Conservation (phyloP, 1,139 yeast species). For the Chernovozyma sophiae-reginae region DNA sequence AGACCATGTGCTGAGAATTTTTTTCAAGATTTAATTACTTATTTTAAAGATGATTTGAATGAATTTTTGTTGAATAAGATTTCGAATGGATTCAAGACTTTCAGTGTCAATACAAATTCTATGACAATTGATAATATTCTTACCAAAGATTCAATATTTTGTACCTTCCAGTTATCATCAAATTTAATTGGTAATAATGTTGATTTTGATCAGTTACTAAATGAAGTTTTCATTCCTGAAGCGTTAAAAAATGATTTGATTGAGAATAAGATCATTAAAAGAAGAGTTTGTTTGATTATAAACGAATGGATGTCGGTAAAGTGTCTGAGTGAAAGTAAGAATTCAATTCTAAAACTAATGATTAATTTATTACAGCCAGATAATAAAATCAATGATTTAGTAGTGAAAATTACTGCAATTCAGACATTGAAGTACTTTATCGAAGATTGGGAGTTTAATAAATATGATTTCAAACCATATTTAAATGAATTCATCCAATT, state of each 20-base stretch:
- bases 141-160: slow-evolving; percentile 72
- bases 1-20: slow-evolving; percentile 87
- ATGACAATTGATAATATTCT: slow-evolving; percentile 45
- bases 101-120: slow-evolving; percentile 24
- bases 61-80: slow-evolving; percentile 63
- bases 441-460: slow-evolving; percentile 85
- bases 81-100: slow-evolving; percentile 45
- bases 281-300: slow-evolving; percentile 73
- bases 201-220: slow-evolving; percentile 58
- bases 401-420: slow-evolving; percentile 73
- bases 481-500: slow-evolving; percentile 49
- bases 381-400: slow-evolving; percentile 57
- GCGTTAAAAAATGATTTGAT: slow-evolving; percentile 42
- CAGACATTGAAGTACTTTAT: slow-evolving; percentile 64
- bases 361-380: slow-evolving; percentile 38
- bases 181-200: slow-evolving; percentile 59
- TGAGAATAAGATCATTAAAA: slow-evolving; percentile 60
- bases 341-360: slow-evolving; percentile 58
- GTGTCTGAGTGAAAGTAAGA: slow-evolving; percentile 55
- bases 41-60: slow-evolving; percentile 59
- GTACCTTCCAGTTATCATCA: slow-evolving; percentile 78
- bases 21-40: slow-evolving; percentile 67
- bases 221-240: slow-evolving; percentile 63
- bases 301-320: slow-evolving; percentile 77
- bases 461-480: slow-evolving; percentile 62